Evolutionary conservation across 2,329 filamentous ascomycete species (phyloP).

Genomic region (Fusarium floridanum): DNA sequence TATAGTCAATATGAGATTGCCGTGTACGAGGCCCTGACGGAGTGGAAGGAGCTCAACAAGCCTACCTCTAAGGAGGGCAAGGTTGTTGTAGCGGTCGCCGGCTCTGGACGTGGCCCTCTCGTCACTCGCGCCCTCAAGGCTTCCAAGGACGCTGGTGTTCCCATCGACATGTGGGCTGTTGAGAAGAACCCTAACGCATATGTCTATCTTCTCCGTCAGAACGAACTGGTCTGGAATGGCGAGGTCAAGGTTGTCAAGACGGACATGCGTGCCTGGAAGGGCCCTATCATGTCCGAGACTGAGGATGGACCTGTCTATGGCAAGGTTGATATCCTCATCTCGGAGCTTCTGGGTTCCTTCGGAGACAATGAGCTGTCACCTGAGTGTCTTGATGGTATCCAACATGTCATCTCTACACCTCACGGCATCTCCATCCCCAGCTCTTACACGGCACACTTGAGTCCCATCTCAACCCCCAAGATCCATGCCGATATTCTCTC

Average conservation of each 20-base stretch:
- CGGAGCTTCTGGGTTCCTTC: constrained; percentile 94
- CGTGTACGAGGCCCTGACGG: constrained; percentile 81
- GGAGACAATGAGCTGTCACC: constrained; percentile 97
- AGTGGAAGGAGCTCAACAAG: constrained; percentile 81
- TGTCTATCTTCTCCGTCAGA: constrained; percentile 90
- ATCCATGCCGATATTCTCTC: constrained; percentile 84
- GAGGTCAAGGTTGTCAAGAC: constrained; percentile 91
- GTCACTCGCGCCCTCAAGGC: constrained; percentile 89
- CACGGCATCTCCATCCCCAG: constrained; percentile 94
- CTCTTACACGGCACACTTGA: constrained; percentile 93
- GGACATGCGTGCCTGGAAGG: constrained; percentile 97
- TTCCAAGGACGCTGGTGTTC: constrained; percentile 79
- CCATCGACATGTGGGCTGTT: constrained; percentile 89
- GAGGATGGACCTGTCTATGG: constrained; percentile 63
- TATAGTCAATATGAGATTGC: constrained; percentile 96
- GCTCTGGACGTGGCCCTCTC: constrained; percentile 91
- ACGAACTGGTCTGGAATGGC: constrained; percentile 82
- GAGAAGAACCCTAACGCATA: constrained; percentile 99
- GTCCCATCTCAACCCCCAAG: constrained; percentile 90
- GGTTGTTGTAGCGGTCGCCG: constrained; percentile 91
- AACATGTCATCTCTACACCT: constrained; percentile 82
- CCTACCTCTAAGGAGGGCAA: constrained; percentile 77
- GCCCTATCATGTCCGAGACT: constrained; percentile 70
- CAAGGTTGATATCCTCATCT: constrained; percentile 92
- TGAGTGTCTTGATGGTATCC: constrained; percentile 95